These are phyloP conservation scores for Pythium biforme DNA, from an alignment of 352 stramenopile species.

Conservation along the genomic window DNA sequence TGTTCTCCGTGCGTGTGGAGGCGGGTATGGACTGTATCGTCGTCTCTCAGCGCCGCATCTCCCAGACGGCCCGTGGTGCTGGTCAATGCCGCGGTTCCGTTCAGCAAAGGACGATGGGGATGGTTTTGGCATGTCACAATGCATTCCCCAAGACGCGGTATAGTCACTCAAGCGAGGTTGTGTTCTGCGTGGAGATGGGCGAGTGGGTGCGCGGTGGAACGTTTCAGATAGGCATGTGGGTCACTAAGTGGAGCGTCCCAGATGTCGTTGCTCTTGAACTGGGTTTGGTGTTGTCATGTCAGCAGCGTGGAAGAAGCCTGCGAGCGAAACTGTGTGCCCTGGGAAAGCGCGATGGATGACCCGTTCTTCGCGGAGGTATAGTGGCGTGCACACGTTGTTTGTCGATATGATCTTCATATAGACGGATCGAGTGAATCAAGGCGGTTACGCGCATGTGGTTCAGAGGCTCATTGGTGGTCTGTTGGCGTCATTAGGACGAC, in stretches of 20 bases:
- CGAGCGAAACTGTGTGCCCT: not conserved
- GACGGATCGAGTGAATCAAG: not conserved
- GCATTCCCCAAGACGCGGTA: not conserved
- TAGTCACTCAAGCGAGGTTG: constrained; percentile 13
- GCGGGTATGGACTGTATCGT: not conserved
- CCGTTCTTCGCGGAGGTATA: constrained; percentile 53
- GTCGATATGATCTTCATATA: not conserved
- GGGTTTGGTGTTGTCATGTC: not conserved
- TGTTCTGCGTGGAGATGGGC: constrained; percentile 4
- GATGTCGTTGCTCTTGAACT: constrained; percentile 26
- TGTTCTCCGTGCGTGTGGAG: not conserved
- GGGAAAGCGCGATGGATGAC: constrained; percentile 28
- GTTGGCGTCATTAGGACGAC: constrained; percentile 43
- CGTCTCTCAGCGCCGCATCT: not conserved
- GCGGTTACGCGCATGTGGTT: constrained; percentile 2
- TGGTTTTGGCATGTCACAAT: constrained; percentile 14
- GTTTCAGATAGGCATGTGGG: constrained; percentile 10
- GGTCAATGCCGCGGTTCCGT: constrained; percentile 10
- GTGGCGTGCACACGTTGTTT: not conserved
- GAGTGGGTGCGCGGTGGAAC: not conserved
- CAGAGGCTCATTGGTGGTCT: constrained; percentile 3
- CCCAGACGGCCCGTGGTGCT: not conserved
- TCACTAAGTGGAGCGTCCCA: constrained; percentile 10
- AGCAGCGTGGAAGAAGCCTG: constrained; percentile 2
- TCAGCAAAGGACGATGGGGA: constrained; percentile 20